A percentile compares a stretch with the other conserved stretches of the same genome.
These are phyloP conservation scores for Candida suzukii DNA, from an alignment of 805 yeast species.

Conservation along the genomic window DNA sequence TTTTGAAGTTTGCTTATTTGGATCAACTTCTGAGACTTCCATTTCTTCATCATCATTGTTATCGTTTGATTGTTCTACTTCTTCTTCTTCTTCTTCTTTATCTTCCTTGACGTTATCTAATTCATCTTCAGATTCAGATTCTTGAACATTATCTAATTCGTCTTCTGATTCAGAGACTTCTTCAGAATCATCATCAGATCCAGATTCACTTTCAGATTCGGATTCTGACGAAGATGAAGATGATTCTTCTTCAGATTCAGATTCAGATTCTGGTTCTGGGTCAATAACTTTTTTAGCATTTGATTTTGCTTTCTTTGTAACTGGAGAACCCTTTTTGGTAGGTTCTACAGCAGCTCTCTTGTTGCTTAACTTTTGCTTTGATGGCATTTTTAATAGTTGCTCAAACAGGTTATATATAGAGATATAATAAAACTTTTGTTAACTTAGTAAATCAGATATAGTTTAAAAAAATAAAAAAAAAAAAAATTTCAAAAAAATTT, in stretches of 20 bases:
- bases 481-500: background rate
- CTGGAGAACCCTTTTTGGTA: background rate
- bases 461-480: background rate
- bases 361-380: background rate
- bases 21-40: conserved; percentile 23
- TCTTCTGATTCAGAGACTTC: conserved; percentile 7
- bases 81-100: conserved; percentile 18
- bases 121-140: conserved; percentile 4
- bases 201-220: conserved; percentile 5
- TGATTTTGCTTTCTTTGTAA: background rate
- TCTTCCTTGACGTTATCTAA: background rate
- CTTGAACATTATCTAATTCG: conserved; percentile 8
- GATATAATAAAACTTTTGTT: background rate
- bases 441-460: background rate
- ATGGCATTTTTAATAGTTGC: background rate
- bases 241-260: conserved; percentile 6
- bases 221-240: conserved; percentile 3
- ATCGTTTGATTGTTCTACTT: conserved; percentile 20
- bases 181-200: conserved; percentile 18
- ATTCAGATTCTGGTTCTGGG: conserved; percentile 8
- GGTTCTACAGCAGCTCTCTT: background rate
- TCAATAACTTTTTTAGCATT: background rate
- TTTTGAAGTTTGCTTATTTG: conserved; percentile 40
- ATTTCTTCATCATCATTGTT: conserved; percentile 20
- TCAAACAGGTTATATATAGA: too few species aligned